Evolutionary conservation across 352 stramenopile species (phyloP).

Genomic region (Globisporangium megalacanthum): DNA sequence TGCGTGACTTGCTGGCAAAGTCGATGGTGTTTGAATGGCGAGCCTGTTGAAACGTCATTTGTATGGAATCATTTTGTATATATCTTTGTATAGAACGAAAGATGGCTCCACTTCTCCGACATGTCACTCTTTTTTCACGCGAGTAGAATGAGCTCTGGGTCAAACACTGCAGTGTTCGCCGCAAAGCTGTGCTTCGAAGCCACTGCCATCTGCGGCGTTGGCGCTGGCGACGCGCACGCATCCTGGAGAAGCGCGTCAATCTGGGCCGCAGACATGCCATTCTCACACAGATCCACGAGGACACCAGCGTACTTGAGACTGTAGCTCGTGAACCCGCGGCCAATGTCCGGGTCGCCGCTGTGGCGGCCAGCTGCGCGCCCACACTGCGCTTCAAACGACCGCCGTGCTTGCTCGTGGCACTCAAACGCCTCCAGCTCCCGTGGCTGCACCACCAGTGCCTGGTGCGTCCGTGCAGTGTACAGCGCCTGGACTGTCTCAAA

Average conservation of each 20-base stretch:
- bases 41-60: not conserved
- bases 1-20: no score
- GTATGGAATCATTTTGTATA: no score
- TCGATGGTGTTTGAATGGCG: no score
- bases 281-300: conserved; percentile 43
- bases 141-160: conserved; percentile 16
- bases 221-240: conserved; percentile 16
- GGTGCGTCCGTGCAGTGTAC: conserved; percentile 21
- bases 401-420: conserved; percentile 31
- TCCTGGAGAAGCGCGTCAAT: conserved; percentile 26
- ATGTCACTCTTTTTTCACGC: not conserved
- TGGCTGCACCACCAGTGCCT: conserved; percentile 22
- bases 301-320: conserved; percentile 57
- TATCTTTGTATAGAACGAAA: no score
- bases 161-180: conserved; percentile 11
- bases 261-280: conserved; percentile 12
- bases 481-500: conserved; percentile 42
- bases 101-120: no score
- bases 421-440: conserved; percentile 18
- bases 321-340: conserved; percentile 54
- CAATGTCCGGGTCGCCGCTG: conserved; percentile 19
- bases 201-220: not conserved
- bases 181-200: not conserved
- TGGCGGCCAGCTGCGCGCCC: conserved; percentile 4
- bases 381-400: conserved; percentile 24